Conservation (phyloP, 441 rosid species). For the Populus trichocarpa region DNA sequence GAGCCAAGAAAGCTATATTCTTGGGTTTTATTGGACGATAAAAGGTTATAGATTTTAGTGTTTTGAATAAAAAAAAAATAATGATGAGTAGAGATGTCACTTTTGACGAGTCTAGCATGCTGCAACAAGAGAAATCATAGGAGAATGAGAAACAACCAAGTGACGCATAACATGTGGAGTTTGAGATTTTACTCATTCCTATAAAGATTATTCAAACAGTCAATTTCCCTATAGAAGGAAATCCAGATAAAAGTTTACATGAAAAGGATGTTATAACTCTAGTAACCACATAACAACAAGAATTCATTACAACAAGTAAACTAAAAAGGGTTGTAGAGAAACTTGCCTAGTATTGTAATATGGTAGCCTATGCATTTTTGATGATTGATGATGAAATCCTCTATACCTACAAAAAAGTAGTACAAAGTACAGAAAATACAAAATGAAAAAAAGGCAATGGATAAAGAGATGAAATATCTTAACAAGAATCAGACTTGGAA, state of each 20-base stretch:
- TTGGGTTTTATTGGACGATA: too few species aligned
- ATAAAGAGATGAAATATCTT: not conserved
- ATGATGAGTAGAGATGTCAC: not conserved
- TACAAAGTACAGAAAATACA: not conserved
- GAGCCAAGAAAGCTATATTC: too few species aligned
- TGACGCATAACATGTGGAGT: not conserved
- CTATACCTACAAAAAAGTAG: not conserved
- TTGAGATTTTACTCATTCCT: not conserved
- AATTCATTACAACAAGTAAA: not conserved
- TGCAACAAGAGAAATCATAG: not conserved
- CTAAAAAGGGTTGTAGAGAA: not conserved
- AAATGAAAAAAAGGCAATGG: not conserved
- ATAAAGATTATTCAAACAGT: not conserved
- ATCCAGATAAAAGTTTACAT: not conserved
- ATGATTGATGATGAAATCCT: not conserved
- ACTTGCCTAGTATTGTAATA: not conserved
- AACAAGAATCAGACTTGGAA: not conserved
- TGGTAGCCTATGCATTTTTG: not conserved
- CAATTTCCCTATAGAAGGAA: accelerated
- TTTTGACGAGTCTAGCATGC: not conserved
- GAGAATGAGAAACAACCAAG: too few species aligned
- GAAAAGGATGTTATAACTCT: not conserved
- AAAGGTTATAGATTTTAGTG: too few species aligned
- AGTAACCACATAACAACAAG: not conserved
- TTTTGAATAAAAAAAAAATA: not conserved